Base-by-base conservation (phyloP, 768 basidiomycete species). In the Gyrodon lividus region DNA sequence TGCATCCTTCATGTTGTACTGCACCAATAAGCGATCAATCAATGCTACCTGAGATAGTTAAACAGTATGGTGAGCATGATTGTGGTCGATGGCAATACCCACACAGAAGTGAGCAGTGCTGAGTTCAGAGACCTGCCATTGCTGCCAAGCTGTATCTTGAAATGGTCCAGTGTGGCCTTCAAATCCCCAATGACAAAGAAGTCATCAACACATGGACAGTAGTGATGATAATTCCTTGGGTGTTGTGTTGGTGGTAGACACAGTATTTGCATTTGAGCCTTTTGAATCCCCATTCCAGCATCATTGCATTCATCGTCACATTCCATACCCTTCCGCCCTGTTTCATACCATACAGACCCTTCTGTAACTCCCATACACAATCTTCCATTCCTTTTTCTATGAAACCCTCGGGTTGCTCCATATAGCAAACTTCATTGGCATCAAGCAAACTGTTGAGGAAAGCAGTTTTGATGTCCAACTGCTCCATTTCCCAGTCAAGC, bases 151-250 rank as follows among this genome's bases (percentile, higher is more conserved):
- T 73, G 54, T 1, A 40, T 53, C 44, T 70, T 69, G 56, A 72
- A 65, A 9, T 37, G 14, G 1, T 53, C 35, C 22, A 54, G 52
- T 1, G 47, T 59, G 1, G 20, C 39, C 28, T 24, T 41, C 12
- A 57, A 52, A 43, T 46, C 52, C 0, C 62, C 56, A 4, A 61
- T 61, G 1, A 52, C 46, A 0, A 69, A 43, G 43, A 69, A 63
- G 43, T 73, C 72, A 44, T 76, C 68, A 5, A 77, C 70, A 43
- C 71, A 68, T 74, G 68, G 2, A 74, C 62, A 0, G 58, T 60
- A 0, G 69, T 44, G 10, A 77, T 56, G 5, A 72, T 52, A 0
- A 46, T 67, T 0, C 63, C 61, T 0, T 30, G 23, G 0, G 52
- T 43, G 0, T 34, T n/a, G 1, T 54, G 52, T 1, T 63, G 30